Percentiles rank a stretch among this genome's conserved stretches.
Conservation (phyloP, 2,329 filamentous ascomycete species). For the Alternaria alternata region DNA sequence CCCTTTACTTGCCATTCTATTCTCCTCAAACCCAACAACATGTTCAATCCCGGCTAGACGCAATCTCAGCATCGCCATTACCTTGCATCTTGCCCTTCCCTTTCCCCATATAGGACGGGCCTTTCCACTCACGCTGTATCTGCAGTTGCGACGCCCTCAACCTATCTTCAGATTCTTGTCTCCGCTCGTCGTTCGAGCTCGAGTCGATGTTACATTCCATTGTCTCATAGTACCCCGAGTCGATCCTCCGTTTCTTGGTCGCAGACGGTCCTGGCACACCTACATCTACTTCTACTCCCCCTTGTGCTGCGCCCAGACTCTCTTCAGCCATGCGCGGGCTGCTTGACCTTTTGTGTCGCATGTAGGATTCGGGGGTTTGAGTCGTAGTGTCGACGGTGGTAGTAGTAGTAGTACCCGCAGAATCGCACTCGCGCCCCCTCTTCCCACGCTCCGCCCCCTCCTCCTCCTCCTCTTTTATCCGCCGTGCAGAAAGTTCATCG, state of each 20-base stretch:
- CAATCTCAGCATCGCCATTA: not conserved
- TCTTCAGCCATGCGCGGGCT: not conserved
- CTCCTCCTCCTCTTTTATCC: not conserved
- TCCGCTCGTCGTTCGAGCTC: not conserved
- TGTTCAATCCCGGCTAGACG: not conserved
- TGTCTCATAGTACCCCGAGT: not conserved
- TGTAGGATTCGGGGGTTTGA: not conserved
- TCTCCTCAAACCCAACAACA: not conserved
- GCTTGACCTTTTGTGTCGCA: rapidly evolving
- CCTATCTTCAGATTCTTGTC: not conserved
- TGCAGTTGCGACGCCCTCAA: not conserved
- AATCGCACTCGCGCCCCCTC: too few species aligned
- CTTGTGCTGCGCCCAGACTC: rapidly evolving
- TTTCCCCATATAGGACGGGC: not conserved
- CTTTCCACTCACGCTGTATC: not conserved
- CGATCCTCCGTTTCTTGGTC: not conserved
- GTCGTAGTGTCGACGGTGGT: not conserved
- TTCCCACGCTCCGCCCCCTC: too few species aligned
- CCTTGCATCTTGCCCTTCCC: not conserved
- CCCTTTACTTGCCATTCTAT: too few species aligned
- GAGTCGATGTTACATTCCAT: not conserved
- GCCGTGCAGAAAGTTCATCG: not conserved
- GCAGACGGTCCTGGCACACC: not conserved
- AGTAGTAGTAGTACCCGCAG: too few species aligned
- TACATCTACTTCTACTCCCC: rapidly evolving